Evolutionary conservation across 495 filamentous ascomycete species (phyloP), one percentile per base, ranked within the genome.

Genomic region (Massariosphaeria phaeospora): DNA sequence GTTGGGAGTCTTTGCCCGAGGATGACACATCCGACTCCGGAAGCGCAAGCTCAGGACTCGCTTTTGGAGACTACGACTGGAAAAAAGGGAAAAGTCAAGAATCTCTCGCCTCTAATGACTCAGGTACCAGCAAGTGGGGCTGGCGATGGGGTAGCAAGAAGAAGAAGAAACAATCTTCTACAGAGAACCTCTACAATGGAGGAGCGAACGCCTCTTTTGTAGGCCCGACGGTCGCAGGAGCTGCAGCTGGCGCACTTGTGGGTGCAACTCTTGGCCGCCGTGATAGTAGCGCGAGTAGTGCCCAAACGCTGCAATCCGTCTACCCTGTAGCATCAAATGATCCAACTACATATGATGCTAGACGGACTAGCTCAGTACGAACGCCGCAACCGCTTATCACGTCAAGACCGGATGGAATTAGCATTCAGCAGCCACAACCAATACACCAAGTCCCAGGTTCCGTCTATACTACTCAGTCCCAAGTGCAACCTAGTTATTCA

Each of bases 1-100:
- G 70, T n/a, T 84, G 81, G 83, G 76, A 83, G 42, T 79, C 81
- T 62, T 75, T 78, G 21, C 79, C 79, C 0, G 76, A 76, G 25
- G 75, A 74, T 25, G 76, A 79, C 21, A 41, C 52, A n/a, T 53
- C 59, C 27, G 52, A 58, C 44, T 67, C 67, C 11, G 72, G 73
- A 4, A 76, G 74, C 63, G 69, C 67, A n/a, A 70, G 70, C 48
- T 82, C 80, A 21, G 76, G 65, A 7, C 73, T 85, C 38, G 80
- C 80, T 2, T 85, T 63, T 72, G 82, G 64, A 64, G 67, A 51
- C 71, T 73, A 63, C 27, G 55, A 65, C 62, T 62, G 38, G 53
- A 62, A 44, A 42, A 66, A 56, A 40, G 59, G 59, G 30, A 66
- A 69, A 49, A 77, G 76, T 52, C 61, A 59, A 40, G 78, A 77